Conservation (phyloP, 2,329 filamentous ascomycete species). For the Penicillium occitanis region DNA sequence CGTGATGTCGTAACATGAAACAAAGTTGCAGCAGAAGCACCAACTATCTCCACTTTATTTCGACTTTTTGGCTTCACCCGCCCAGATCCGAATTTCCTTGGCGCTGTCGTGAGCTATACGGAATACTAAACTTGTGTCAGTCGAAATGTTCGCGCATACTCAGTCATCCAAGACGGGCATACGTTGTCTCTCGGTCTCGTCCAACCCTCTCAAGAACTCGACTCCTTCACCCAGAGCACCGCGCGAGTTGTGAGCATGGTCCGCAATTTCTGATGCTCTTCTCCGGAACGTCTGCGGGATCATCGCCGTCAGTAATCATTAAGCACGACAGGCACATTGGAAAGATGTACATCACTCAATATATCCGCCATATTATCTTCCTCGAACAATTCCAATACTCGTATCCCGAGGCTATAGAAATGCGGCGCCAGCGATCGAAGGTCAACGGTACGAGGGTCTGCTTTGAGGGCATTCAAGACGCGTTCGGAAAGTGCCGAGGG, state of each 20-base stretch:
- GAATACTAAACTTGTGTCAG: constrained; percentile 54
- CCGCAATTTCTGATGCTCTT: constrained; percentile 76
- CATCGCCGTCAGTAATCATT: background rate
- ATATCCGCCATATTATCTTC: constrained; percentile 78
- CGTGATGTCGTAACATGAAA: background rate
- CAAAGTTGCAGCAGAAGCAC: background rate
- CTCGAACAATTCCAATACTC: constrained; percentile 87
- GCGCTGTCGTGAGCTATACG: constrained; percentile 71
- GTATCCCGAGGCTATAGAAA: constrained; percentile 81
- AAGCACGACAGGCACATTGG: background rate
- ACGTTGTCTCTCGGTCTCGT: constrained; percentile 80
- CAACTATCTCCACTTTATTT: constrained; percentile 21
- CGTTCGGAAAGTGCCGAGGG: constrained; percentile 73
- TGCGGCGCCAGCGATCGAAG: constrained; percentile 79
- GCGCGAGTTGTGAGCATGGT: constrained; percentile 83
- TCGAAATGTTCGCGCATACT: background rate
- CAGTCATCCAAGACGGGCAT: constrained; percentile 31
- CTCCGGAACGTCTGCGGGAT: constrained; percentile 68
- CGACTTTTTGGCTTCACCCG: constrained; percentile 59
- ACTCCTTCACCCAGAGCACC: constrained; percentile 65
- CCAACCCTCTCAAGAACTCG: constrained; percentile 83
- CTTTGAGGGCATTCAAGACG: constrained; percentile 86
- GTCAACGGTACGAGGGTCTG: constrained; percentile 82
- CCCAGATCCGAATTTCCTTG: constrained; percentile 69
- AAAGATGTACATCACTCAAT: constrained; percentile 52